phyloP scores from a whole-genome alignment of 192 early-diverging fungal genomes.

The Backusella luteola region DNA sequence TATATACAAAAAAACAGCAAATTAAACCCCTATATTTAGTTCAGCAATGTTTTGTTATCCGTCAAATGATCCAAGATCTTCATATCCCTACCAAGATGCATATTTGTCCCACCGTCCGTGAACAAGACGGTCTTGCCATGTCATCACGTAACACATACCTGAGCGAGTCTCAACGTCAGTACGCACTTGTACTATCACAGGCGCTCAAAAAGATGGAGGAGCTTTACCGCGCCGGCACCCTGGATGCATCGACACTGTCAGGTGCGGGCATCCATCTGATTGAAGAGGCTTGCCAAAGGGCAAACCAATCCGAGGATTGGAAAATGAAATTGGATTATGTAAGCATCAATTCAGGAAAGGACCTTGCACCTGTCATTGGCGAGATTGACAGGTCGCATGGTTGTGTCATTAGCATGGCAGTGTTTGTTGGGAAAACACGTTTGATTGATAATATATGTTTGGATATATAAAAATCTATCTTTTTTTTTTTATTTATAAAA shows the following conservation, averaged over 20 bases:
- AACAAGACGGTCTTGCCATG: conserved; percentile 85
- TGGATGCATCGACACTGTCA: conserved; percentile 44
- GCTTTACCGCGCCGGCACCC: conserved; percentile 42
- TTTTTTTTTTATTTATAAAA: background rate
- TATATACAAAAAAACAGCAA: background rate
- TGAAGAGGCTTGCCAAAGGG: conserved; percentile 39
- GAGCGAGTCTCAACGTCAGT: conserved; percentile 59
- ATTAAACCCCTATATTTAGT: conserved; percentile 7
- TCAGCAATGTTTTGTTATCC: conserved; percentile 87
- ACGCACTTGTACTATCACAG: conserved; percentile 73
- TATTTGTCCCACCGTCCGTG: conserved; percentile 73
- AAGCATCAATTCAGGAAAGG: conserved; percentile 64
- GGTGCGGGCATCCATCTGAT: conserved; percentile 50
- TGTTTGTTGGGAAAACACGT: conserved; percentile 83
- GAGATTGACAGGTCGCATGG: conserved; percentile 49
- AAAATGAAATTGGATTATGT: conserved; percentile 82
- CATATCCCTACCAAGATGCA: conserved; percentile 73
- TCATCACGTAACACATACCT: conserved; percentile 89
- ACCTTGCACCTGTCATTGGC: background rate
- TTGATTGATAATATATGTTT: conserved; percentile 81
- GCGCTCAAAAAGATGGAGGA: conserved; percentile 56
- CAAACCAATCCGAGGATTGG: conserved; percentile 29
- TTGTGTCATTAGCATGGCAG: conserved; percentile 82
- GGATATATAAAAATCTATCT: background rate
- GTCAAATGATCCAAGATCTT: conserved; percentile 82